Conservation (phyloP, 208 protist genomes). For the Trypanosoma cruzi region DNA sequence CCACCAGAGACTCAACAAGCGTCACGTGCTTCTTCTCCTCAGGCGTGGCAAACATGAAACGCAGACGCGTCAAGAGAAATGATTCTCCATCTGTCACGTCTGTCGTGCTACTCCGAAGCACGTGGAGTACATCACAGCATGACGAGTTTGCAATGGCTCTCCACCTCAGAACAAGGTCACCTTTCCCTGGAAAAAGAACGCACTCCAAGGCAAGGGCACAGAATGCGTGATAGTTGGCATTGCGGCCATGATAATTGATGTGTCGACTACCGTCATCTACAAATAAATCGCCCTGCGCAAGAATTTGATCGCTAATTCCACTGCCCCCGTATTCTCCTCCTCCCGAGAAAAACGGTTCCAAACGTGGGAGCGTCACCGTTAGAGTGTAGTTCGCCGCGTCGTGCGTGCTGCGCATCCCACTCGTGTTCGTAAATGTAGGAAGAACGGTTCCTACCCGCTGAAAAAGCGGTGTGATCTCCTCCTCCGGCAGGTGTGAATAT, state of each 20-base stretch:
- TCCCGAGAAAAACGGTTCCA: background rate
- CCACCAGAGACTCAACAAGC: background rate
- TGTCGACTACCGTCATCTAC: constrained; percentile 55
- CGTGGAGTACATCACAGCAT: background rate
- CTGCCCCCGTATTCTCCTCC: background rate
- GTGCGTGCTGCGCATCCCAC: constrained; percentile 28
- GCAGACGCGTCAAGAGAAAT: constrained; percentile 21
- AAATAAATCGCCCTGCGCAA: constrained; percentile 48
- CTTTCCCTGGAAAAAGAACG: background rate
- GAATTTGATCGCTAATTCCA: constrained; percentile 4
- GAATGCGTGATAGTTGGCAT: background rate
- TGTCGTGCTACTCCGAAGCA: background rate
- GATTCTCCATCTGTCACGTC: background rate
- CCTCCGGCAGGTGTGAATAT: background rate
- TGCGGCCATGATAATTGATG: constrained; percentile 3
- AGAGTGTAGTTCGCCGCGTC: constrained; percentile 40
- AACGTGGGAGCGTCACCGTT: constrained; percentile 34
- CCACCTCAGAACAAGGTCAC: background rate
- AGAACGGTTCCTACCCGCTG: constrained; percentile 36
- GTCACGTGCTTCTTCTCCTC: constrained; percentile 5
- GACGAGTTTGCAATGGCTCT: background rate
- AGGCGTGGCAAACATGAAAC: constrained; percentile 17
- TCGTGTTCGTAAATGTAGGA: constrained; percentile 25
- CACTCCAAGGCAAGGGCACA: constrained; percentile 12
- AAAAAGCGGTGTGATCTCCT: constrained; percentile 26